phyloP scores from a whole-genome alignment of 805 yeast genomes.

The Candida gorgasii region DNA sequence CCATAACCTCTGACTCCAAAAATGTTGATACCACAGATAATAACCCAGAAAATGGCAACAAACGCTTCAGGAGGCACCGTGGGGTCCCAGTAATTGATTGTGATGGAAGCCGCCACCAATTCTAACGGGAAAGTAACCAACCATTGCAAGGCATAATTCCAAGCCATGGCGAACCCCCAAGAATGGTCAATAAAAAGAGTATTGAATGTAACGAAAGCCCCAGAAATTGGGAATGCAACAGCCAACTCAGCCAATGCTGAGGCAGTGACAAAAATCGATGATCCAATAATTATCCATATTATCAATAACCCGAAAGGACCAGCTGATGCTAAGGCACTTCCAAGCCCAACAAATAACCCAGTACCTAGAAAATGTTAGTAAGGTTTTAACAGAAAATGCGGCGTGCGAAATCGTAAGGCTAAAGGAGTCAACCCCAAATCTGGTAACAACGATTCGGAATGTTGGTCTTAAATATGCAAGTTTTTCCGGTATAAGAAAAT shows the following conservation, averaged over 20 bases:
- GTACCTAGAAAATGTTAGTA: conserved; percentile 13
- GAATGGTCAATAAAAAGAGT: conserved; percentile 59
- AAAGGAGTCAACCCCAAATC: not conserved
- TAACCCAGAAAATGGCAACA: conserved; percentile 54
- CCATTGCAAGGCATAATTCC: conserved; percentile 44
- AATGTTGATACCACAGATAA: conserved; percentile 53
- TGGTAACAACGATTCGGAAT: not conserved
- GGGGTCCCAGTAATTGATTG: conserved; percentile 33
- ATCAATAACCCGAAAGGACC: conserved; percentile 66
- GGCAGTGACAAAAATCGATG: conserved; percentile 55
- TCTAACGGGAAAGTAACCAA: conserved; percentile 38
- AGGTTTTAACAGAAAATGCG: conserved; percentile 1
- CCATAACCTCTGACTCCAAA: conserved; percentile 70
- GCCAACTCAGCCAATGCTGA: conserved; percentile 62
- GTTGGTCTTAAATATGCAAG: not conserved
- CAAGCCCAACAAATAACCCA: conserved; percentile 66
- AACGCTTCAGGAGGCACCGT: conserved; percentile 51
- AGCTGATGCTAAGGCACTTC: conserved; percentile 55
- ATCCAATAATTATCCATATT: conserved; percentile 54
- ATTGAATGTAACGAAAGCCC: conserved; percentile 63
- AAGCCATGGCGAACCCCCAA: conserved; percentile 63
- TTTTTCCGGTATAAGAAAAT: no score
- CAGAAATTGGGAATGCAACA: conserved; percentile 61
- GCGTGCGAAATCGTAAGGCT: not conserved
- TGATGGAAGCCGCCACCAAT: conserved; percentile 36